A percentile compares a stretch with the other conserved stretches of the same genome.
Evolutionary conservation across 2,329 filamentous ascomycete genomes (phyloP).

Genomic region (Arachnomyces sp.): DNA sequence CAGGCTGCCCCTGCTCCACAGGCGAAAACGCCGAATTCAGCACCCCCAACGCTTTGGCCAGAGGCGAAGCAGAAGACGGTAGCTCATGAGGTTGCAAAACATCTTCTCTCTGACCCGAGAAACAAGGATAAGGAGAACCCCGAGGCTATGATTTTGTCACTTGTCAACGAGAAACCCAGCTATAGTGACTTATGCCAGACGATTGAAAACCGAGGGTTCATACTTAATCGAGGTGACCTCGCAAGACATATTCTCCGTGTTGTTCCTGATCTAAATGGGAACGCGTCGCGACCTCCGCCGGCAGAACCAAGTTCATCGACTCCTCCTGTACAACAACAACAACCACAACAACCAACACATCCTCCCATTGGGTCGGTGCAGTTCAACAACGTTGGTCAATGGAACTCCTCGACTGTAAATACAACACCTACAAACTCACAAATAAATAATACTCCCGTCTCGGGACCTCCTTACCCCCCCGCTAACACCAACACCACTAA

Average conservation of each 20-base stretch:
- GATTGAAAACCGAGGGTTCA: conserved; percentile 42
- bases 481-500: too few relatives aligned
- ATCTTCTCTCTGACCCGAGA: conserved; percentile 34
- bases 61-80: conserved; percentile 39
- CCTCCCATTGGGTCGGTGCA: too few relatives aligned
- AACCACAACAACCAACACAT: neutral
- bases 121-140: conserved; percentile 35
- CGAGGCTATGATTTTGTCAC: conserved; percentile 33
- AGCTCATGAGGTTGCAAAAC: conserved; percentile 42
- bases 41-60: conserved; percentile 40
- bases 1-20: neutral
- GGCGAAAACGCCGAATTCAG: neutral
- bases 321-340: neutral
- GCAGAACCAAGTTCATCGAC: conserved; percentile 3
- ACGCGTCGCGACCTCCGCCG: neutral
- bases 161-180: conserved; percentile 47
- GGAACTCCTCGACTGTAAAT: neutral
- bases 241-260: conserved; percentile 40
- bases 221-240: conserved; percentile 45
- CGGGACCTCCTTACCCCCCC: too few relatives aligned
- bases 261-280: conserved; percentile 23
- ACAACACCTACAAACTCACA: too few relatives aligned
- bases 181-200: conserved; percentile 49
- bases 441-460: too few relatives aligned
- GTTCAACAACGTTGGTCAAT: too few relatives aligned